Evolutionary conservation across 768 basidiomycete species (phyloP), one percentile per base, ranked within the genome.

Genomic region (Astraeus odoratus): DNA sequence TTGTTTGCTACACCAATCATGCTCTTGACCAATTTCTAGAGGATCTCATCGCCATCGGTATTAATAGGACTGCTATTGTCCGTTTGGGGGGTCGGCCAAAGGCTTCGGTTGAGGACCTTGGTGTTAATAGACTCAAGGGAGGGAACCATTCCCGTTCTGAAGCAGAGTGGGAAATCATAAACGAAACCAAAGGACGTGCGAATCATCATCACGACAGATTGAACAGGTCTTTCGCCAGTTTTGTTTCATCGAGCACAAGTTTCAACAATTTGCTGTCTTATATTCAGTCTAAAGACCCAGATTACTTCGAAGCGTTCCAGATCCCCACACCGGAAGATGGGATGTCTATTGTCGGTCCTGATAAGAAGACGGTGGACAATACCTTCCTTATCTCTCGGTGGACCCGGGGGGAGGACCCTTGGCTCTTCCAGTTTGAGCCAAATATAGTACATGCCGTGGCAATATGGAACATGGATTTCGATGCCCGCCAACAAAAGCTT

Each of bases 1-100:
- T 85, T 1, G 78, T 83, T 15, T 84, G 82, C 51, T 85, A 77
- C 49, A 86, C 83, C 1, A 86, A 86, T 46, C 84, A 86, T 36
- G 83, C 84, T 0, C 71, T 86, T 0, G 83, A 86, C 49, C 77
- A 83, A 41, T 80, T 86, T 44, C 67, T 86, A 4, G 74, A 77
- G 19, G 76, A 80, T 43, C 71, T 86, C 2, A 55, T 85, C 2
- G 67, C 70, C 16, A 78, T 79, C 24, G 81, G 79, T 0, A 82
- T 86, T 3, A 71, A 75, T 1, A 34, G 49, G 0, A 8, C 35
- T 0, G 66, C 59, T 24, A 75, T 86, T 42, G 75, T 83, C 25
- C 74, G 83, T 0, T 63, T 86, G 0, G 71, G 73, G 7, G 73
- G 82, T 8, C 82, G 83, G 49, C 72, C 74, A 0, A 77, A 74